A percentile compares a stretch with the other conserved stretches of the same genome.
These are phyloP conservation scores for Cyclotella atomus DNA, from an alignment of 108 stramenopile species.

Conservation along the genomic window DNA sequence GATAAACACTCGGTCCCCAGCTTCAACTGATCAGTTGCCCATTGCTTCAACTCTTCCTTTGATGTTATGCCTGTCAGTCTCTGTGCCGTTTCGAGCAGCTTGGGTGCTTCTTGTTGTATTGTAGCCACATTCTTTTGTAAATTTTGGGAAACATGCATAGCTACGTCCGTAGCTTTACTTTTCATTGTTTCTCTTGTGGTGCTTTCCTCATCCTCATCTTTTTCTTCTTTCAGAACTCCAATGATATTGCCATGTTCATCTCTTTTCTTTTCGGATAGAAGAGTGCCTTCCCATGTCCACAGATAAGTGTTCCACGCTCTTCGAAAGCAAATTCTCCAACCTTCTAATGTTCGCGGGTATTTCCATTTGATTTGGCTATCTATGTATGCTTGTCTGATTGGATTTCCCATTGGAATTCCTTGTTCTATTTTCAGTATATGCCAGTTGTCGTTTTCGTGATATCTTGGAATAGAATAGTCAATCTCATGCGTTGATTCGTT, in stretches of 20 bases:
- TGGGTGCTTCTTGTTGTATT: slow-evolving; percentile 45
- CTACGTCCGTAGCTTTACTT: slow-evolving; percentile 33
- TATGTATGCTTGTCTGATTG: slow-evolving; percentile 21
- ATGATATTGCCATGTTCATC: slow-evolving; percentile 46
- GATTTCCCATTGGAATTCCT: slow-evolving; percentile 31
- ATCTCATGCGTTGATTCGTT: too few relatives aligned
- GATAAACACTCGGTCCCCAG: slow-evolving; percentile 67
- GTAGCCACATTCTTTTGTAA: slow-evolving; percentile 60
- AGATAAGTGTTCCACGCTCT: slow-evolving; percentile 33
- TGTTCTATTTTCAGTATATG: slow-evolving; percentile 2
- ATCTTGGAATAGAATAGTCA: too few relatives aligned
- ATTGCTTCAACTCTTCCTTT: slow-evolving; percentile 62
- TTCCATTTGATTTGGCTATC: slow-evolving; percentile 9
- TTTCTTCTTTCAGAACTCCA: slow-evolving; percentile 13
- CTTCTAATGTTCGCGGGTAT: slow-evolving; percentile 34
- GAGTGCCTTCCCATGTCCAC: slow-evolving; percentile 40
- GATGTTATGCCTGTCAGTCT: slow-evolving; percentile 67
- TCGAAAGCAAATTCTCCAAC: slow-evolving; percentile 29
- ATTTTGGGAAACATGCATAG: slow-evolving; percentile 50
- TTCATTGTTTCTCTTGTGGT: slow-evolving; percentile 5
- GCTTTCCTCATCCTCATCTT: slow-evolving; percentile 15
- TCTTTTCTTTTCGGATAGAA: slow-evolving; percentile 27
- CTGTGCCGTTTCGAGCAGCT: slow-evolving; percentile 57
- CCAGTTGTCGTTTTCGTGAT: not conserved
- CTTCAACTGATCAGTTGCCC: slow-evolving; percentile 69